Percentiles rank a stretch among this genome's conserved stretches.
Evolutionary conservation across 495 filamentous ascomycete species (phyloP).

Genomic region (Tuber indicum): DNA sequence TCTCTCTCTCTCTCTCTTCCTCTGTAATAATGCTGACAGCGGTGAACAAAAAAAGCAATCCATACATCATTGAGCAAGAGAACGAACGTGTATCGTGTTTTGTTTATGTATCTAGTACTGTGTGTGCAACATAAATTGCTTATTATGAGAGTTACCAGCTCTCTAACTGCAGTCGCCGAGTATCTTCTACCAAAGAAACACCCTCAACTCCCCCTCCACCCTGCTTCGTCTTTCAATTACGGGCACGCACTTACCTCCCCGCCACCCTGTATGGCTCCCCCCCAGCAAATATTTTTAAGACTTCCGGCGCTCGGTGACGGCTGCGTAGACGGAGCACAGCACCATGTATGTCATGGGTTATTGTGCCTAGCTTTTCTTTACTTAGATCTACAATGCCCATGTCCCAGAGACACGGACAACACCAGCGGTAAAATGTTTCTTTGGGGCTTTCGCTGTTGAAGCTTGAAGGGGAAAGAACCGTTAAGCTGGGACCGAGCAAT

Average conservation of each 20-base stretch:
- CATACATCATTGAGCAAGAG: neutral
- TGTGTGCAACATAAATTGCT: neutral
- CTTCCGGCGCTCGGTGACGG: neutral
- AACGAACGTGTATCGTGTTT: neutral
- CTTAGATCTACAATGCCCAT: neutral
- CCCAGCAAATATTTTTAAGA: neutral
- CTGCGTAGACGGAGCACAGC: neutral
- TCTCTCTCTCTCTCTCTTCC: neutral
- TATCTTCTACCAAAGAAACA: neutral
- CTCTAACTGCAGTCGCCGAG: neutral
- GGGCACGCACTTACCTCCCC: neutral
- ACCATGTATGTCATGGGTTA: neutral
- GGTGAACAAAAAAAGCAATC: neutral
- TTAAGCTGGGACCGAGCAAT: constrained; percentile 29
- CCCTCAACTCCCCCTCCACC: neutral
- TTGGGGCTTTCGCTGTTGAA: constrained; percentile 8
- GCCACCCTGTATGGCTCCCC: neutral
- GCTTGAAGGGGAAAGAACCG: constrained; percentile 30
- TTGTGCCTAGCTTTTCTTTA: neutral
- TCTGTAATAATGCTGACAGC: neutral
- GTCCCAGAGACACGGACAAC: neutral
- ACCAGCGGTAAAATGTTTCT: neutral
- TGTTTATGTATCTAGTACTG: constrained; percentile 1
- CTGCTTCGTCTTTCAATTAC: neutral
- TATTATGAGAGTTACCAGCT: neutral